Conservation (phyloP, 306 rosid species). For the Cicer cuneatum region DNA sequence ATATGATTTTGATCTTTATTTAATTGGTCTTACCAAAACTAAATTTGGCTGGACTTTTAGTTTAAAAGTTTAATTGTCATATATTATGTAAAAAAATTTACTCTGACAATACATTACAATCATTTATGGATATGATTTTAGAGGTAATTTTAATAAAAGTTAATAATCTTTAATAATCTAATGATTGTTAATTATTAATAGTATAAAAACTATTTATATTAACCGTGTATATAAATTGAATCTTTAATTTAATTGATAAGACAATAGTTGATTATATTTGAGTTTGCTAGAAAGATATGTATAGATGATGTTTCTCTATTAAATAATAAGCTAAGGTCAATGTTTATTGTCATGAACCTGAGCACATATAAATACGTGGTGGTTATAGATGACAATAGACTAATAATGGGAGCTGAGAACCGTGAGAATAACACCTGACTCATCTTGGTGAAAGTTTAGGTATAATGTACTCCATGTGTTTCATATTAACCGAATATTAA, state of each 20-base stretch:
- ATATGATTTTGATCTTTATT: not conserved
- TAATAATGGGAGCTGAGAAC: not conserved
- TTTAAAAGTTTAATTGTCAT: no score
- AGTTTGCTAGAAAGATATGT: not conserved
- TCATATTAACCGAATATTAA: no score
- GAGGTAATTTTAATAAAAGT: no score
- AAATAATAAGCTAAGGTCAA: slow-evolving; percentile 1
- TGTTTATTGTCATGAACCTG: not conserved
- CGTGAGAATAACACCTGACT: slow-evolving; percentile 8
- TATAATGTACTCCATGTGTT: not conserved
- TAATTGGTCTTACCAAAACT: slow-evolving; percentile 15
- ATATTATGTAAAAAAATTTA: no score
- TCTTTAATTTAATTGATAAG: no score
- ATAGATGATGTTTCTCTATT: not conserved
- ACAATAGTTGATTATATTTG: not conserved
- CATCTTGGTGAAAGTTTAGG: not conserved
- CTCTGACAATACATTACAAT: accelerated
- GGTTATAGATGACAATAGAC: not conserved
- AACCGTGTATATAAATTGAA: no score
- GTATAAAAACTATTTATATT: no score
- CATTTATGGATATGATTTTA: no score
- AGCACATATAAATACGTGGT: not conserved
- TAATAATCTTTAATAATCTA: no score
- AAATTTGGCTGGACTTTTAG: not conserved
- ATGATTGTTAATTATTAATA: no score